Evolutionary conservation across 1,139 yeast species (phyloP).

Genomic region (Nakaseomyces bracarensis): DNA sequence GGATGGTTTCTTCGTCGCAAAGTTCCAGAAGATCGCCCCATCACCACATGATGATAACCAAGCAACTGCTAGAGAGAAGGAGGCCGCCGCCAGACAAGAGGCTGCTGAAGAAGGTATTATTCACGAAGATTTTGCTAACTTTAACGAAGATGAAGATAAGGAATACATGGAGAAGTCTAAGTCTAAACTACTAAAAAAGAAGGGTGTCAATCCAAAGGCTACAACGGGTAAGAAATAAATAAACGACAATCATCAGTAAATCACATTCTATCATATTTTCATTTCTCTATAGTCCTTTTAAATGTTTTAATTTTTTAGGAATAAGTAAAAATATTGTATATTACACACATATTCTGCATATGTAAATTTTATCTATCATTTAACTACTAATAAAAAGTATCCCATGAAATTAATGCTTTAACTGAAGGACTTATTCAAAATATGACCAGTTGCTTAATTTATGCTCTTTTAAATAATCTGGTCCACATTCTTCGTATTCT

Average conservation of each 20-base stretch:
- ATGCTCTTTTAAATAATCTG: constrained; percentile 85
- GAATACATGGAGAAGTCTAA: constrained; percentile 66
- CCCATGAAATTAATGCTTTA: constrained; percentile 7
- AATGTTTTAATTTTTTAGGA: neutral
- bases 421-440: constrained; percentile 15
- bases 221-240: constrained; percentile 11
- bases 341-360: constrained; percentile 6
- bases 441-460: constrained; percentile 52
- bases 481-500: constrained; percentile 84
- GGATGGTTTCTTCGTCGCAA: constrained; percentile 97
- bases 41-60: constrained; percentile 76
- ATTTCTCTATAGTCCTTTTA: neutral
- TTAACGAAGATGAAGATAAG: constrained; percentile 70
- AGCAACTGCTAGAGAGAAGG: constrained; percentile 88
- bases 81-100: constrained; percentile 68
- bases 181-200: constrained; percentile 64
- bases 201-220: constrained; percentile 67
- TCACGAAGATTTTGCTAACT: constrained; percentile 75
- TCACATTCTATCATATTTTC: constrained; percentile 1
- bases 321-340: constrained; percentile 5
- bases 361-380: constrained; percentile 6
- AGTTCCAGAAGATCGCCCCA: constrained; percentile 83
- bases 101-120: constrained; percentile 67
- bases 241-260: neutral
- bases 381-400: neutral